Base-by-base conservation (phyloP, 768 basidiomycete genomes). In the Leccinum subtestaceum region DNA sequence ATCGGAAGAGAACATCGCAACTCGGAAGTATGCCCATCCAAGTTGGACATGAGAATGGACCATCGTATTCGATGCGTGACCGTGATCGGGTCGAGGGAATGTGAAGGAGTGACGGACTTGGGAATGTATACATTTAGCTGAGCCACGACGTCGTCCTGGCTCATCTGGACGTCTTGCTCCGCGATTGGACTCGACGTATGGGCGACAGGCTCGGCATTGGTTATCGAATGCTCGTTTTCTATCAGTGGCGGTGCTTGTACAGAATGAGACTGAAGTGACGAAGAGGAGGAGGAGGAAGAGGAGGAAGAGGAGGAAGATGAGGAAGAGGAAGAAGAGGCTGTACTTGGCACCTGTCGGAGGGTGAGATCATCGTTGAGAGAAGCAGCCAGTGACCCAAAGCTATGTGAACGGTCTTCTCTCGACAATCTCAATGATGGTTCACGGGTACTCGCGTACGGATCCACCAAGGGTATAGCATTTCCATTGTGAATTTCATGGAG, bases 1-100 rank as follows among this genome's bases (percentile, higher is more conserved):
- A 98, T 74, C 0, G 96, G 96, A 5, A 98, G 80, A 1, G 94
- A 94, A 72, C 96, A 98, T 15, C 95, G 86, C n/a, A 98, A 80
- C 72, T 98, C 94, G 9, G 93, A 95, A 3, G 86, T 88, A 70
- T 98, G 96, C 0, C 95, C 95, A 69, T 98, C 96, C 7, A 80
- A 79, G 70, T 98, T 98, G 62, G 80, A 80, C 67, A 95, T 88
- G 54, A 86, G 77, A 61, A 93, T 88, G 15, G 72, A 82, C 91
- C 91, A 92, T 40, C 88, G 82, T 65, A 98, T 81, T 52, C 89
- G 87, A 74, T 98, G 93, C 2, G 79, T 79, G 21, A 94, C 79
- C 19, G 76, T 75, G 56, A 95, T 85, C 0, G 95, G 95, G 59
- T 91, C 88, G 32, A 91, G 77, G 5, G 77, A 57, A 60, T 94